Conservation (phyloP, 1,139 yeast genomes). For the Debaryomyces sp. region DNA sequence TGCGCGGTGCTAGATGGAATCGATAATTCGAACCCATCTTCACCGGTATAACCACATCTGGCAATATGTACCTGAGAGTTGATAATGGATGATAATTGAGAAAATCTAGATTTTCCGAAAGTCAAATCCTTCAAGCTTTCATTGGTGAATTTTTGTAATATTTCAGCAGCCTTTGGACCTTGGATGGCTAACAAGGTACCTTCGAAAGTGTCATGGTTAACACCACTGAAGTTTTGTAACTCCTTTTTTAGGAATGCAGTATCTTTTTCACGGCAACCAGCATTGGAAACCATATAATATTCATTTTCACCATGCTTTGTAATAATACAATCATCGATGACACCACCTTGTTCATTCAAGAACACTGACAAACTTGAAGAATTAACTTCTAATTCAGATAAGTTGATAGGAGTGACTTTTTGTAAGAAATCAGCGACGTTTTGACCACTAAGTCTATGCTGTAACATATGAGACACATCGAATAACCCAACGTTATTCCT, state of each 20-base stretch:
- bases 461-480: constrained; percentile 97
- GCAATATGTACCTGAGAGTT: constrained; percentile 65
- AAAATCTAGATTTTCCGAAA: constrained; percentile 72
- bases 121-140: constrained; percentile 60
- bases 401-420: constrained; percentile 84
- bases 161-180: constrained; percentile 79
- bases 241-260: constrained; percentile 60
- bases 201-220: constrained; percentile 65
- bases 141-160: constrained; percentile 65
- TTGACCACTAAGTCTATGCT: constrained; percentile 74
- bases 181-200: constrained; percentile 87
- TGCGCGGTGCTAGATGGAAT: constrained; percentile 58
- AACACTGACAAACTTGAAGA: constrained; percentile 78
- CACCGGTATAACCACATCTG: constrained; percentile 97
- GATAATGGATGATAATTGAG: constrained; percentile 48
- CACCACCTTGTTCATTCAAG: constrained; percentile 74
- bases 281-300: constrained; percentile 93
- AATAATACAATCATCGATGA: constrained; percentile 90
- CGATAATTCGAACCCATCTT: constrained; percentile 94
- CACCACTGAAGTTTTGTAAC: constrained; percentile 44
- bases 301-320: constrained; percentile 80
- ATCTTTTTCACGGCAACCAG: constrained; percentile 90
- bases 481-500: constrained; percentile 85
- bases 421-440: constrained; percentile 73
- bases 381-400: constrained; percentile 55